These are phyloP conservation scores for Piper longum DNA, from an alignment of 164 flowering plant species.

Conservation along the genomic window DNA sequence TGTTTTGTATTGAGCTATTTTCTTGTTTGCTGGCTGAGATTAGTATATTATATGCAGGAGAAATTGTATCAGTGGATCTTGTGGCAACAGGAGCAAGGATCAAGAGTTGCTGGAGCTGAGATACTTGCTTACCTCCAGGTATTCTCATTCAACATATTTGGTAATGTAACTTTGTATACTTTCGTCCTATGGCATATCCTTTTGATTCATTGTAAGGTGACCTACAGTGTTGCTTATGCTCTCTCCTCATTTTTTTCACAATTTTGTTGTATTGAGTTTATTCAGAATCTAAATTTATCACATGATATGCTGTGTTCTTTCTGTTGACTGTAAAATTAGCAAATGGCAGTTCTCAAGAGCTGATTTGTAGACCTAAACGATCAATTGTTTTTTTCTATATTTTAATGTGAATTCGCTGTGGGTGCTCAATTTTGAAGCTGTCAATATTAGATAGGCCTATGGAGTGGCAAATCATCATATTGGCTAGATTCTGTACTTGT, in stretches of 20 bases:
- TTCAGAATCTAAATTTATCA: not conserved
- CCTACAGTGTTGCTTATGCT: not conserved
- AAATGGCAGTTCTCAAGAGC: too few species aligned
- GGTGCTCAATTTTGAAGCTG: too few species aligned
- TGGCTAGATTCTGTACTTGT: too few species aligned
- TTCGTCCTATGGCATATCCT: not conserved
- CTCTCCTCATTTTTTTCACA: not conserved
- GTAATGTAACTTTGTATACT: not conserved
- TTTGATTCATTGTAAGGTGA: not conserved
- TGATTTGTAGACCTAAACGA: too few species aligned
- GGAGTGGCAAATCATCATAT: too few species aligned
- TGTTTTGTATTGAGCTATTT: too few species aligned
- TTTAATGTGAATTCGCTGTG: too few species aligned
- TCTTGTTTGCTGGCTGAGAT: too few species aligned
- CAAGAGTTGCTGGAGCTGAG: slow-evolving; percentile 49
- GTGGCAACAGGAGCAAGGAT: slow-evolving; percentile 70
- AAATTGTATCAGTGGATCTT: slow-evolving; percentile 75
- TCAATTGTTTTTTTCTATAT: too few species aligned
- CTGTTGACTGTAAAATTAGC: too few species aligned
- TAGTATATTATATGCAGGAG: slow-evolving; percentile 31
- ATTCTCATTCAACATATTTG: not conserved
- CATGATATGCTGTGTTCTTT: not conserved
- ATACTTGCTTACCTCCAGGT: slow-evolving; percentile 65
- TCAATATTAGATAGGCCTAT: too few species aligned
- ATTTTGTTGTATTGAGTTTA: not conserved